Percentiles rank a stretch among this genome's conserved stretches.
Evolutionary conservation across 345 rosid genomes (phyloP).

Genomic region (Gossypium thurberi): DNA sequence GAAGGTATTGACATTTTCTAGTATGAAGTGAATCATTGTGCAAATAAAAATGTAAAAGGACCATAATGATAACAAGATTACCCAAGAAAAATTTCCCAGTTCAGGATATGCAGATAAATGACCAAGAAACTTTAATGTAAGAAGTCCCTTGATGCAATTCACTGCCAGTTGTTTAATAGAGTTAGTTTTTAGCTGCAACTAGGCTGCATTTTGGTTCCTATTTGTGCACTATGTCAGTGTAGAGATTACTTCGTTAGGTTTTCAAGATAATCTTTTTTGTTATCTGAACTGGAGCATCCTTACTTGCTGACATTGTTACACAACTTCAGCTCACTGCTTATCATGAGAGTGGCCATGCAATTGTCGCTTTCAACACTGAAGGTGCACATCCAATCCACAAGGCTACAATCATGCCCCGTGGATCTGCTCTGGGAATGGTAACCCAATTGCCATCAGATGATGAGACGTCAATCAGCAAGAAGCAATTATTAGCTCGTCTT

Average conservation of each 20-base stretch:
- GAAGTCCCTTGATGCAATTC: not conserved
- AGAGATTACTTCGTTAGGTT: not conserved
- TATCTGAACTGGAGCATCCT: not conserved
- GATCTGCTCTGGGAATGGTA: constrained; percentile 98
- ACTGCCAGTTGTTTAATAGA: not conserved
- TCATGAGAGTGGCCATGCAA: constrained; percentile 99
- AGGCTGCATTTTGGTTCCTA: not conserved
- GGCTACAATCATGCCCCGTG: constrained; percentile 97
- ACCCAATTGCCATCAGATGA: constrained; percentile 94
- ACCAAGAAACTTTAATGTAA: not conserved
- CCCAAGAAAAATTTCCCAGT: not conserved
- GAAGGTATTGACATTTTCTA: constrained; percentile 49
- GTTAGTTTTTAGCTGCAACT: not conserved
- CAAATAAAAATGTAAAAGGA: constrained; percentile 1
- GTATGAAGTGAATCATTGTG: not conserved
- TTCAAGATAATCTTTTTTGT: not conserved
- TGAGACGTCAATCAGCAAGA: constrained; percentile 93
- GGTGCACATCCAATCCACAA: constrained; percentile 98
- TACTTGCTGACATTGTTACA: not conserved
- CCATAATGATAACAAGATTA: not conserved
- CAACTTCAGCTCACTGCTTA: constrained; percentile 79
- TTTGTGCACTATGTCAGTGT: not conserved
- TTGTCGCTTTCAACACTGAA: constrained; percentile 80
- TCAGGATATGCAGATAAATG: not conserved
- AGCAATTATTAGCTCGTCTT: constrained; percentile 88